These are phyloP conservation scores for Flaveria sonorensis DNA, from an alignment of 129 eudicot species.

Conservation along the genomic window DNA sequence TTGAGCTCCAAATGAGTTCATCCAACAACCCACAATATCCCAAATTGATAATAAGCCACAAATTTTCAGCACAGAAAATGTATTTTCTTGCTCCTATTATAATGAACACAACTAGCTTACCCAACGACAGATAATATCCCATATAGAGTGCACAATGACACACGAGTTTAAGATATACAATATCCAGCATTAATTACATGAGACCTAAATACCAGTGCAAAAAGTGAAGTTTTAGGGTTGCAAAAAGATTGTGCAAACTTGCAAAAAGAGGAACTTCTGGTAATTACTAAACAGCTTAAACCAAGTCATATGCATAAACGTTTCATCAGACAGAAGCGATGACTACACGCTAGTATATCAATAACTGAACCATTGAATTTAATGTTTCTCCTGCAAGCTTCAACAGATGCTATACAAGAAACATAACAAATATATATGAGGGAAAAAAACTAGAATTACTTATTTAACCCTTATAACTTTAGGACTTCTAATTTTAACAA, in stretches of 20 bases:
- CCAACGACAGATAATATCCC: constrained; percentile 99
- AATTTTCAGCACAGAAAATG: constrained; percentile 8
- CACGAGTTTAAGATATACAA: constrained; percentile 94
- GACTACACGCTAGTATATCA: neutral
- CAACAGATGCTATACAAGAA: too few relatives aligned
- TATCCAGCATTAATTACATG: constrained; percentile 96
- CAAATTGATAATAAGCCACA: constrained; percentile 18
- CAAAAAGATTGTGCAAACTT: constrained; percentile 94
- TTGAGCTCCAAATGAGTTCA: constrained; percentile 49
- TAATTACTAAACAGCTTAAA: constrained; percentile 63
- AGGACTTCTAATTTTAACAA: too few relatives aligned
- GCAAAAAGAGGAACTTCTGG: constrained; percentile 89
- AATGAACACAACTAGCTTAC: constrained; percentile 50
- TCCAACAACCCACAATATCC: constrained; percentile 11
- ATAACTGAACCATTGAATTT: neutral
- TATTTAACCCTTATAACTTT: too few relatives aligned
- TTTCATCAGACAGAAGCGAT: neutral
- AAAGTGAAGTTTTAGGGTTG: constrained; percentile 87
- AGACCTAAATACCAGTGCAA: constrained; percentile 83
- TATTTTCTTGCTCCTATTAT: neutral
- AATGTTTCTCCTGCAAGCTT: too few relatives aligned
- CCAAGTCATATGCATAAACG: neutral
- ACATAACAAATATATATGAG: too few relatives aligned
- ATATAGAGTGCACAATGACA: constrained; percentile 73
- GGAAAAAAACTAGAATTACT: too few relatives aligned